Evolutionary conservation across 176 grass and related monocot genomes (phyloP), one percentile per base, ranked within the genome.

Genomic region (Hsuehochloa calcarea): DNA sequence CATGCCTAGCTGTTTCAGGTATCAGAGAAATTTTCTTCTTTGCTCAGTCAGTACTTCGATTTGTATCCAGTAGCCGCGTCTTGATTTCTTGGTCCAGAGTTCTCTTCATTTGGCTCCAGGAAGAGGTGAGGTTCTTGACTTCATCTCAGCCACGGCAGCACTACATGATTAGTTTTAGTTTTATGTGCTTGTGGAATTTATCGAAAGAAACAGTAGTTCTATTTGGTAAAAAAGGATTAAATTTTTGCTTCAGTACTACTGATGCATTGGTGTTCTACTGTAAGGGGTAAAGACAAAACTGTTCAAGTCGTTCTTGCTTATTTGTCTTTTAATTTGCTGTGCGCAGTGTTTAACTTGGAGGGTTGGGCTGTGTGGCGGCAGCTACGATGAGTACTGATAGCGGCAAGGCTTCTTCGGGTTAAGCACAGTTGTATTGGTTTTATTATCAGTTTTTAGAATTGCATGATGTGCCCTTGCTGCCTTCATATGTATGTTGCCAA

Each of bases 401-500:
- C 5, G 27, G 70, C 8, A 84, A 35, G 81, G 13, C 41, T 64
- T 34, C 81, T 19, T 23, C 81, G 50, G 81, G 81, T 83, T 27
- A 49, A 38, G 81, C 69, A 10, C 4, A 43, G 80, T 51, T 27
- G 81, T 55, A 74, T 62, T 73, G 69, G 74, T 43, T 65, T 83
- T 72, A 69, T 74, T 51, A 38, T 7, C 43, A 0, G 4, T 64
- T 29, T 70, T 41, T 4, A 31, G 34, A 70, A 27, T 16, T 62
- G 13, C 37, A 43, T 11, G 15, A 8, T 62, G 49, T 40, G 1
- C 16, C 7, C 39, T 64, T 63, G n/a, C 15, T 17, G 60, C 15
- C 61, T 62, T 50, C 44, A 51, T 39, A 39, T 39, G 38, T 39
- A 39, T 51, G 49, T 19, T 51, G 49, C 3, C 15, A 51, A 51